These are phyloP conservation scores for Schizonepeta tenuifolia DNA, from an alignment of 257 asterid genomes.

Conservation along the genomic window DNA sequence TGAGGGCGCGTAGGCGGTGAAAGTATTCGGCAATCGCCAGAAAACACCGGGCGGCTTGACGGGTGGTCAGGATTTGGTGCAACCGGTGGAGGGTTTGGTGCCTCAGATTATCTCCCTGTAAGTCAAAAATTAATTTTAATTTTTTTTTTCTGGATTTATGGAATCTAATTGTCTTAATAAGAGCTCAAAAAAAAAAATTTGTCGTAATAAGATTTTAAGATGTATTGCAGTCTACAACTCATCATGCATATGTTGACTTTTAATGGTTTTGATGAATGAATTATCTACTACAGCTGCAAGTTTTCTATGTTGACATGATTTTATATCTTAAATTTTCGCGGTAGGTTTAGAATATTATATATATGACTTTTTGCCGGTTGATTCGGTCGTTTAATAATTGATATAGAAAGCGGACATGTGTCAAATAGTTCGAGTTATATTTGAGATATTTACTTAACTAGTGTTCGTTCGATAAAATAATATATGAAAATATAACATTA, in stretches of 20 bases:
- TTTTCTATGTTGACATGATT: constrained; percentile 37
- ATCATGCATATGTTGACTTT: constrained; percentile 45
- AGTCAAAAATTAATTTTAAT: neutral
- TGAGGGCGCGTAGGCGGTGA: constrained; percentile 89
- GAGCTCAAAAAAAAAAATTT: no score
- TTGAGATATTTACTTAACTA: no score
- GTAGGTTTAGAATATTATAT: constrained; percentile 19
- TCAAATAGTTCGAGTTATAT: neutral
- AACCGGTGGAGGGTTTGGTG: constrained; percentile 70
- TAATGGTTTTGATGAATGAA: constrained; percentile 24
- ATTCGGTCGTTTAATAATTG: constrained; percentile 19
- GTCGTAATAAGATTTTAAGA: neutral
- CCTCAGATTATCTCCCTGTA: constrained; percentile 81
- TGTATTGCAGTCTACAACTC: constrained; percentile 26
- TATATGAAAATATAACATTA: neutral
- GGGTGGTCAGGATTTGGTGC: constrained; percentile 67
- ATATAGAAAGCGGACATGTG: constrained; percentile 13
- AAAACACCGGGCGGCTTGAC: constrained; percentile 74
- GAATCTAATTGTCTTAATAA: neutral
- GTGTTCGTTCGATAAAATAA: neutral
- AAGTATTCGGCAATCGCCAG: constrained; percentile 75
- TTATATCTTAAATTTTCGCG: constrained; percentile 25
- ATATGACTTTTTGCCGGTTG: constrained; percentile 20
- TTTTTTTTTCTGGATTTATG: neutral
- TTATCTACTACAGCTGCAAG: constrained; percentile 8